A percentile compares a stretch with the other conserved stretches of the same genome.
phyloP scores from a whole-genome alignment of 345 rosid genomes.

The Rhizophora apiculata region DNA sequence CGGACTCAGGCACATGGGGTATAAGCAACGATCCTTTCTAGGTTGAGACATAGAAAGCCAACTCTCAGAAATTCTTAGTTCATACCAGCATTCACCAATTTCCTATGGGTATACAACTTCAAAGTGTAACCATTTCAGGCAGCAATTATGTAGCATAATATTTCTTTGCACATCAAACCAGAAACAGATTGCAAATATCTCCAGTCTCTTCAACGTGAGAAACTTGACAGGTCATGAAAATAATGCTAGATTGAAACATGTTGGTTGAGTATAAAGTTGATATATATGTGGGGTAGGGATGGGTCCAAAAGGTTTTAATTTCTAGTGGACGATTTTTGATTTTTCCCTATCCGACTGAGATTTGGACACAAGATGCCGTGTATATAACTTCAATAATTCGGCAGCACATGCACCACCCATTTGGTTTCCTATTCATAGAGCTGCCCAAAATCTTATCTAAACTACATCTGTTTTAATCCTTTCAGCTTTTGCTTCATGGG shows the following conservation, averaged over 20 bases:
- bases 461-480: conserved; percentile 11
- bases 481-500: conserved; percentile 14
- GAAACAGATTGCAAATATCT: not conserved
- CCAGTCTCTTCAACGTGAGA: not conserved
- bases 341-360: conserved; percentile 15
- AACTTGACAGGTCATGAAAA: not conserved
- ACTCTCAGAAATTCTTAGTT: not conserved
- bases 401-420: conserved; percentile 32
- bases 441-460: conserved; percentile 15
- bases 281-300: conserved; percentile 3
- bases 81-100: not conserved
- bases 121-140: not conserved
- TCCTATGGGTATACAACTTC: no score
- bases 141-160: not conserved
- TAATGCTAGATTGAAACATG: not conserved
- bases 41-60: not conserved
- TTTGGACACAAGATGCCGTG: conserved; percentile 27
- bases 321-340: conserved; percentile 14
- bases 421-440: conserved; percentile 9
- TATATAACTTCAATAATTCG: conserved; percentile 20
- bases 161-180: not conserved
- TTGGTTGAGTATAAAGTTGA: conserved; percentile 28
- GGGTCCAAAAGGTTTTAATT: conserved; percentile 22
- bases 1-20: not conserved
- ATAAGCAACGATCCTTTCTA: not conserved